Percentiles rank a stretch among this genome's conserved stretches.
Conservation (phyloP, 805 yeast species). For the Tetrapisispora phaffii region DNA sequence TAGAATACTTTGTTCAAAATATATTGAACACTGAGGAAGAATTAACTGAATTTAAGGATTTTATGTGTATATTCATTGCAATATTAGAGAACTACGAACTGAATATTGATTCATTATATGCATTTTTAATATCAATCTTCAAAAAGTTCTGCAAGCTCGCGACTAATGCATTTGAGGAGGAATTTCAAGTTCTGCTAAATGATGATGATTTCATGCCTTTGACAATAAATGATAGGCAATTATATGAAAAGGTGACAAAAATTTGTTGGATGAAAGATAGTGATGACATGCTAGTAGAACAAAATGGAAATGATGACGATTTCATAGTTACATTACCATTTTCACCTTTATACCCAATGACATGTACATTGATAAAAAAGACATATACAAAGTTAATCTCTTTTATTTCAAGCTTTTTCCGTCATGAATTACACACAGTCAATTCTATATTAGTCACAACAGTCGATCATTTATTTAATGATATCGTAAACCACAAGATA, state of each 20-base stretch:
- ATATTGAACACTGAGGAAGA: constrained; percentile 35
- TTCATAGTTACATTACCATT: constrained; percentile 72
- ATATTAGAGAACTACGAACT: constrained; percentile 66
- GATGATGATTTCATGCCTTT: constrained; percentile 88
- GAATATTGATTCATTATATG: constrained; percentile 49
- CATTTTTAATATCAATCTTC: constrained; percentile 49
- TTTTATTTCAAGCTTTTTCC: constrained; percentile 58
- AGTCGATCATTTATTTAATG: constrained; percentile 59
- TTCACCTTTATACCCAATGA: constrained; percentile 77
- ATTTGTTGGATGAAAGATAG: constrained; percentile 58
- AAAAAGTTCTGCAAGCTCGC: constrained; percentile 49
- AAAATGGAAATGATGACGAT: constrained; percentile 18
- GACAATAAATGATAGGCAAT: constrained; percentile 46
- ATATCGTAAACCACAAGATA: constrained; percentile 56
- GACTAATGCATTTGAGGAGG: constrained; percentile 44
- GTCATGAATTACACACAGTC: constrained; percentile 49
- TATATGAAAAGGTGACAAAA: constrained; percentile 53
- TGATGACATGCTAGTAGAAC: constrained; percentile 22
- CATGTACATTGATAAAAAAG: constrained; percentile 64
- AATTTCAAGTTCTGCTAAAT: constrained; percentile 52
- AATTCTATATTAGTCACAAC: constrained; percentile 49
- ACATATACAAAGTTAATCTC: constrained; percentile 53
- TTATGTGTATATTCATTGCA: constrained; percentile 62
- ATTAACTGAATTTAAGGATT: constrained; percentile 46
- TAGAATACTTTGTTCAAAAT: constrained; percentile 38